Evolutionary conservation across 208 protist genomes (phyloP).

Genomic region (Naegleria lovaniensis): DNA sequence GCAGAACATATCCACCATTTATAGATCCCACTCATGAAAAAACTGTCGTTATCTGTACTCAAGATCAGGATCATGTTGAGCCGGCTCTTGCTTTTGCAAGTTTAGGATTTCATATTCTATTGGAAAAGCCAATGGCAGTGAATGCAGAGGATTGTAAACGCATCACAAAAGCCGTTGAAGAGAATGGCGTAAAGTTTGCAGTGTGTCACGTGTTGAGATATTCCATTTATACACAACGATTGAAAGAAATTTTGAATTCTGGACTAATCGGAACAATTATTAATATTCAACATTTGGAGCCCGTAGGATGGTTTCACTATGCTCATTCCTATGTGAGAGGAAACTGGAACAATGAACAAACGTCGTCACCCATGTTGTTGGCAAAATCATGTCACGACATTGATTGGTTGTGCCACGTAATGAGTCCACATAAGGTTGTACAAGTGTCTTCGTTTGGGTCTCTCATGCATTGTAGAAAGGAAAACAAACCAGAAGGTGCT

Average conservation of each 20-base stretch:
- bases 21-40: background rate
- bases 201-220: conserved; percentile 12
- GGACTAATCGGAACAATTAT: background rate
- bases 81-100: background rate
- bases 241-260: background rate
- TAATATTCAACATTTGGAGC: conserved; percentile 28
- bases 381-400: conserved; percentile 24
- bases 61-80: background rate
- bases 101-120: conserved; percentile 17
- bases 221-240: background rate
- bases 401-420: conserved; percentile 16
- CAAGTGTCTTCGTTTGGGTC: background rate
- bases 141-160: background rate
- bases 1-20: background rate
- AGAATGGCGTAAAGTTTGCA: background rate
- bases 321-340: conserved; percentile 27
- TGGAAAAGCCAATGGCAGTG: conserved; percentile 7
- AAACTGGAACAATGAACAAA: conserved; percentile 1
- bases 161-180: background rate
- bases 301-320: conserved; percentile 17
- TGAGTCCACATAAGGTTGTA: background rate
- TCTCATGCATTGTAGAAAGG: background rate
- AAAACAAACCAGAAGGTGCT: conserved; percentile 1
- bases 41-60: background rate
- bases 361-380: background rate